Evolutionary conservation across 192 early-diverging fungal genomes (phyloP).

Genomic region (Coemansia sp.): DNA sequence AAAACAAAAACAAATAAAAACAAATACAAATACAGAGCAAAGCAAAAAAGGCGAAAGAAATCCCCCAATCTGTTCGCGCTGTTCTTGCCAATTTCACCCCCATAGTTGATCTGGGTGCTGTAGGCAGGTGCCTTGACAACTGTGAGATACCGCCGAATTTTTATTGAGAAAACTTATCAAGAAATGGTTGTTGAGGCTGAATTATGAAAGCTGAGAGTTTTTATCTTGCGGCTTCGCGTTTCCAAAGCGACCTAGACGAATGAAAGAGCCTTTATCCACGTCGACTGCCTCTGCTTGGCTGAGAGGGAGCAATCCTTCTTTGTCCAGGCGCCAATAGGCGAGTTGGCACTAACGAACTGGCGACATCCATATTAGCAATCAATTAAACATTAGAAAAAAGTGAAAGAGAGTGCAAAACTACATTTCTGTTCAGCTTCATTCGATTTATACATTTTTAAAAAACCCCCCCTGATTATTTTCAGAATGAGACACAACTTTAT

Average conservation of each 20-base stretch:
- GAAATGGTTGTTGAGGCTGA: constrained; percentile 33
- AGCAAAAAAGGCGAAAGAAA: not conserved
- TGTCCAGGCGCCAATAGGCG: not conserved
- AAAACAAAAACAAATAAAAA: not conserved
- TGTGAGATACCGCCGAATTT: not conserved
- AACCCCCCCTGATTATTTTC: not conserved
- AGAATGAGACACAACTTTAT: constrained; percentile 79
- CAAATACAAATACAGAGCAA: not conserved
- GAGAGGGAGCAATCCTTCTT: not conserved
- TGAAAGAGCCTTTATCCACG: constrained; percentile 44
- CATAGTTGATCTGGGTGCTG: constrained; percentile 7
- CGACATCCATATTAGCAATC: constrained; percentile 12
- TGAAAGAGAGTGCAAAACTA: not conserved
- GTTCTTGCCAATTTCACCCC: not conserved
- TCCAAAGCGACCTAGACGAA: constrained; percentile 41
- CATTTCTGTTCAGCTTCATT: no score
- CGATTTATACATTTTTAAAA: not conserved
- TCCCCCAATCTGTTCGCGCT: not conserved
- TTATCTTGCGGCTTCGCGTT: constrained; percentile 39
- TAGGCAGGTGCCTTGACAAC: not conserved
- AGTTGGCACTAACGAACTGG: constrained; percentile 38
- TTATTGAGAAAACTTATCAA: constrained; percentile 10
- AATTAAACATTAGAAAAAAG: not conserved
- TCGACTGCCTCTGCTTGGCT: constrained; percentile 19
- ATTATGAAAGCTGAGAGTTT: constrained; percentile 34